These are phyloP conservation scores for Penicillium thymicola DNA, from an alignment of 2,329 filamentous ascomycete species.

Conservation along the genomic window DNA sequence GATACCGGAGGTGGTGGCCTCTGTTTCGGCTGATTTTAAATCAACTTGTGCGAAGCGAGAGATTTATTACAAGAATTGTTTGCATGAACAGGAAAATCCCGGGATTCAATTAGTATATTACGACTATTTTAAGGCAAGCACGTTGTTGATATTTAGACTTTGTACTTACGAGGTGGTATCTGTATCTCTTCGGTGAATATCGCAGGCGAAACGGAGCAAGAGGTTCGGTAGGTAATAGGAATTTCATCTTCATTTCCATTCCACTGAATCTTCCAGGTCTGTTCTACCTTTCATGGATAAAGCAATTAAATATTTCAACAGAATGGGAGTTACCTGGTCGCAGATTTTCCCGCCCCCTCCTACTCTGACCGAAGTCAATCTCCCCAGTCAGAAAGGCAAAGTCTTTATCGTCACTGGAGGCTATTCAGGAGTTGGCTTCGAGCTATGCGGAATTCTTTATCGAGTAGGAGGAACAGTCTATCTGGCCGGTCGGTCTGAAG, in stretches of 20 bases:
- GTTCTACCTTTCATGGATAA: neutral
- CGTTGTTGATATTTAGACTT: neutral
- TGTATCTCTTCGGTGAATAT: neutral
- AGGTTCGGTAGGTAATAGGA: neutral
- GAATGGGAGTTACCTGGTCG: conserved; percentile 17
- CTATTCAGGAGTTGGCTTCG: conserved; percentile 23
- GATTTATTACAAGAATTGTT: no score
- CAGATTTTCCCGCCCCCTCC: conserved; percentile 22
- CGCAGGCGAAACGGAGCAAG: neutral
- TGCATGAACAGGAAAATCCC: neutral
- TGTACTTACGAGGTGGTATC: neutral
- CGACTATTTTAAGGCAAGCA: neutral
- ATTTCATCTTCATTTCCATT: neutral
- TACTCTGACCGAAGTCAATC: conserved; percentile 19
- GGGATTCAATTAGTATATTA: neutral
- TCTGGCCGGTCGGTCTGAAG: conserved; percentile 27
- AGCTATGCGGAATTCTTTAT: conserved; percentile 25
- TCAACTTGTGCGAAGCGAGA: no score
- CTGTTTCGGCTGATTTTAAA: no score
- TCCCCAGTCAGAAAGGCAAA: conserved; percentile 21
- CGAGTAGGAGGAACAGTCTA: conserved; percentile 21
- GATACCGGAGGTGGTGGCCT: no score
- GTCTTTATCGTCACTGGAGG: conserved; percentile 31
- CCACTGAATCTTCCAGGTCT: neutral
- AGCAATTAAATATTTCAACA: neutral